A percentile compares a stretch with the other conserved stretches of the same genome.
phyloP scores from a whole-genome alignment of 768 basidiomycete species.

The Vishniacozyma victoriae region DNA sequence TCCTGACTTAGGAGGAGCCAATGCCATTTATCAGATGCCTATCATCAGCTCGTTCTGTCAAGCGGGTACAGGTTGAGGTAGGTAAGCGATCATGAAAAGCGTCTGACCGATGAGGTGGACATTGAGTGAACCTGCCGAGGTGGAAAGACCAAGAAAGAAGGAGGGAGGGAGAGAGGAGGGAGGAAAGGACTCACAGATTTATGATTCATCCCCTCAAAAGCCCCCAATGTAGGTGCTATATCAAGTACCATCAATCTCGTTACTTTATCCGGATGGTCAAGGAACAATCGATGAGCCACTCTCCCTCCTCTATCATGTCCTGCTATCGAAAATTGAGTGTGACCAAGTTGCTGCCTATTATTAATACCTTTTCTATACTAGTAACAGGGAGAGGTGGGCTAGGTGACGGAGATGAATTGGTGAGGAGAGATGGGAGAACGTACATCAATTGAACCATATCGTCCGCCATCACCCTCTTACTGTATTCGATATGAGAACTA shows the following conservation, averaged over 20 bases:
- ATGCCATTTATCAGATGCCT: constrained; percentile 34
- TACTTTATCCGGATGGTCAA: constrained; percentile 36
- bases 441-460: constrained; percentile 41
- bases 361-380: too few species aligned
- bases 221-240: constrained; percentile 43
- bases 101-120: constrained; percentile 46
- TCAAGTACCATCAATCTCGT: constrained; percentile 38
- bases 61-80: not conserved
- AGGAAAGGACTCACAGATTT: too few species aligned
- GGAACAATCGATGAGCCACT: constrained; percentile 41
- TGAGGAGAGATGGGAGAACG: too few species aligned
- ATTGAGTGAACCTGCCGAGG: too few species aligned
- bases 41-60: not conserved
- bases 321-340: constrained; percentile 26
- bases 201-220: constrained; percentile 34
- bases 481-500: constrained; percentile 35
- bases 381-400: too few species aligned
- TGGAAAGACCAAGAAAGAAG: too few species aligned
- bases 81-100: constrained; percentile 16
- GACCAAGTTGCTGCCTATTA: too few species aligned
- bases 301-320: constrained; percentile 44
- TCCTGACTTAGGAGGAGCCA: constrained; percentile 39
- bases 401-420: too few species aligned
- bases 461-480: constrained; percentile 42
- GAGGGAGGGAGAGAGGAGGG: too few species aligned